Base-by-base conservation (phyloP, 345 rosid genomes). In the Clarkia xantiana region DNA sequence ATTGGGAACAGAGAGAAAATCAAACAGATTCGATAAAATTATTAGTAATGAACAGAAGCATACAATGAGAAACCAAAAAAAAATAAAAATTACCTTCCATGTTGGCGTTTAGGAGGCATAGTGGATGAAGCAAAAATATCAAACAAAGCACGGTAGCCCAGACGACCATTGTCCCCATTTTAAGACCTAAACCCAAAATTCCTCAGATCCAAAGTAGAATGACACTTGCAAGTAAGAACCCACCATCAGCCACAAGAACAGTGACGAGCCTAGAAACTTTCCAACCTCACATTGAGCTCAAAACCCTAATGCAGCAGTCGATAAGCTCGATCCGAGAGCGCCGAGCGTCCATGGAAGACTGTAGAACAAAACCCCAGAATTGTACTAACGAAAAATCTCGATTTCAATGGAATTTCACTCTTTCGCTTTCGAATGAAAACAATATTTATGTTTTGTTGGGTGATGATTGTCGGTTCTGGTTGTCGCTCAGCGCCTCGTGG, bases 181-280 rank as follows among this genome's bases (percentile, higher is more conserved):
- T 22, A 34, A 42, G 54, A 42, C 18, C 62, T 49, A 44, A 49
- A 19, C 36, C 39, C 36, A 7, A 45, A 44, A 44, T 44, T n/a
- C 71, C 73, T 76, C 74, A 81, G 96, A 87, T 87, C 94, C 87
- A 83, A 72, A 64, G 53, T 61, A 63, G 60, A 62, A 52, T 53
- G 66, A 74, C 83, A 51, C 36, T 29, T 29, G 36, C 61, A 43
- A 5, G 39, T 52, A 63, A 59, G 60, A 61, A 66, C 62, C 51
- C 52, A 45, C 52, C 40, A 20, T 40, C 17, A 50, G 57, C 69
- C 57, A 53, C 52, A 67, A 63, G 69, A 50, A 29, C 36, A 64
- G 42, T 10, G 36, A 29, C 36, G 36, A 29, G 8, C 36, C 8
- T 10, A 29, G 36, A 29, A 62, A 56, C 58, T 40, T 34, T 65